Percentiles rank a stretch among this genome's conserved stretches.
Evolutionary conservation across 2,329 filamentous ascomycete genomes (phyloP).

Genomic region (Stemphylium vesicarium): DNA sequence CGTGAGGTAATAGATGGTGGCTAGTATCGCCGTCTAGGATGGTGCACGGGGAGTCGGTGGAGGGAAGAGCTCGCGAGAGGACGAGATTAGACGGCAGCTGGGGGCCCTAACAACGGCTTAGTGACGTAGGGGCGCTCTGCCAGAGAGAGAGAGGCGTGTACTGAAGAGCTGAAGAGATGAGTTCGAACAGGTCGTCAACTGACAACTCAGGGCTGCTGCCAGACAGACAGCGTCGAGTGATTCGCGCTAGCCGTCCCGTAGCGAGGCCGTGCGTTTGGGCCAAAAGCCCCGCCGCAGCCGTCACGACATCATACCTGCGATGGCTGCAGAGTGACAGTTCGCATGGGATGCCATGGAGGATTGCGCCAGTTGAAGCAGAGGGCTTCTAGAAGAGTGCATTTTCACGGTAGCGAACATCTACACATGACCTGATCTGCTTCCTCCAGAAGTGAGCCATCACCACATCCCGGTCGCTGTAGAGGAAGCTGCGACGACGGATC

Average conservation of each 20-base stretch:
- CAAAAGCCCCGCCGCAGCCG: slow-evolving; percentile 12
- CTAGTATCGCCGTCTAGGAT: slow-evolving; percentile 35
- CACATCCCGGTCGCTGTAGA: slow-evolving; percentile 16
- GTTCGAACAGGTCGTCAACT: slow-evolving; percentile 24
- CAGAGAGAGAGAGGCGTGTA: slow-evolving; percentile 16
- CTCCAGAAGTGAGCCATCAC: slow-evolving; percentile 1
- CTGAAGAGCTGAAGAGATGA: slow-evolving; percentile 20
- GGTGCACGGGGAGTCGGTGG: slow-evolving; percentile 33
- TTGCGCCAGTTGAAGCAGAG: neutral
- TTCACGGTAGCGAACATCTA: neutral
- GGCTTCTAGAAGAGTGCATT: neutral
- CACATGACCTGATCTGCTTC: slow-evolving; percentile 4
- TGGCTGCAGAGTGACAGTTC: neutral
- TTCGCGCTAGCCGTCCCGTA: slow-evolving; percentile 27
- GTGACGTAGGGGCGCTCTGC: slow-evolving; percentile 21
- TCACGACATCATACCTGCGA: slow-evolving; percentile 9
- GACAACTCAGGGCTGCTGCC: slow-evolving; percentile 33
- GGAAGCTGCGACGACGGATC: neutral
- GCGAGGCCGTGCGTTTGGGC: slow-evolving; percentile 26
- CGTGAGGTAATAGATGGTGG: slow-evolving; percentile 34
- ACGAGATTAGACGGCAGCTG: slow-evolving; percentile 30
- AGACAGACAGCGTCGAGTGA: slow-evolving; percentile 27
- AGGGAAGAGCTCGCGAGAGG: slow-evolving; percentile 30
- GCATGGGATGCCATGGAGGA: neutral
- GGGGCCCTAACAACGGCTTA: slow-evolving; percentile 25